Evolutionary conservation across 768 basidiomycete species (phyloP), one percentile per base, ranked within the genome.

Genomic region (Lanmaoa rubissima): DNA sequence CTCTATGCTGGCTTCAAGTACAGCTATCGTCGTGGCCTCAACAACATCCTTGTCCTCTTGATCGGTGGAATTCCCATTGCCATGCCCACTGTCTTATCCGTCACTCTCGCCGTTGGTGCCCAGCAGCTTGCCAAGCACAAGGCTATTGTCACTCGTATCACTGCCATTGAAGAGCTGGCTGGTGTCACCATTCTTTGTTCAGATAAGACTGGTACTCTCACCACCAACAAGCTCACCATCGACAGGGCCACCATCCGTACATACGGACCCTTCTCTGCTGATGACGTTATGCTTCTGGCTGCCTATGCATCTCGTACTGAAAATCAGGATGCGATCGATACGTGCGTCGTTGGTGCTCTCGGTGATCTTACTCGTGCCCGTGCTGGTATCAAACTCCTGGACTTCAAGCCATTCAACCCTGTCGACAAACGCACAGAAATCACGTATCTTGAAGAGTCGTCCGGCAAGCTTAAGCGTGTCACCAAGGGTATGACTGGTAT

Each of bases 401-500:
- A 98, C 76, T 98, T 98, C 83, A 98, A 97, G 81, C 95, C 95
- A 5, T 98, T 98, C 85, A 97, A 98, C 82, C 96, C 96, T 49
- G 94, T 95, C 65, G 94, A 96, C 83, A 98, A 98, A 82, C 92
- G 95, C 69, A 98, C 96, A 57, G 96, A 98, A 78, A 95, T 96
- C 73, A 98, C 96, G 48, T 98, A 98, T 80, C 88, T 85, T 47
- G 95, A 97, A 73, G 88, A 94, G 74, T 81, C 92, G 9, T 81
- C 90, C n/a, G 96, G 96, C 75, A 92, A 90, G 74, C 84, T 98
- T 65, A 97, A 96, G 85, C 92, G 96, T 68, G 96, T 96, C 68
- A 97, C 96, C 72, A 98, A 98, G 88, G 96, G 96, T 73, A 98
- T 98, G 96, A 98, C 96, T 43, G 96, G 94, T 79, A 90, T 93